Evolutionary conservation across 2,329 filamentous ascomycete species (phyloP).

Genomic region (Ophiocordyceps australis): DNA sequence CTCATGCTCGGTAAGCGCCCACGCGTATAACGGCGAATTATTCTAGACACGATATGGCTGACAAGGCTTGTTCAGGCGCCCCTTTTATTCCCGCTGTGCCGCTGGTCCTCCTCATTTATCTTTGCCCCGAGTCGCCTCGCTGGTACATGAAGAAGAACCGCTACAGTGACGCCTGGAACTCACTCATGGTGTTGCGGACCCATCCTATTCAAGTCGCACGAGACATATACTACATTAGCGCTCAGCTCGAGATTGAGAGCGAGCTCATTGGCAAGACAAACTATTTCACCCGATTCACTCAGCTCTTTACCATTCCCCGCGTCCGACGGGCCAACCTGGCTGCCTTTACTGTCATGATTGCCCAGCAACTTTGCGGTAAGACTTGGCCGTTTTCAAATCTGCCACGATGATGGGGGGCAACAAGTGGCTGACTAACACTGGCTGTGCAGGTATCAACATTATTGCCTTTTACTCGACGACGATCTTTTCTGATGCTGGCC

Average conservation of each 20-base stretch:
- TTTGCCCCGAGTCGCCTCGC: slow-evolving; percentile 46
- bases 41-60: too few species aligned
- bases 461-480: slow-evolving; percentile 58
- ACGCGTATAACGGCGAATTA: too few species aligned
- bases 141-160: slow-evolving; percentile 48
- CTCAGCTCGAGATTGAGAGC: slow-evolving; percentile 22
- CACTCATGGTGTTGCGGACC: slow-evolving; percentile 30
- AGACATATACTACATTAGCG: slow-evolving; percentile 36
- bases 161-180: slow-evolving; percentile 39
- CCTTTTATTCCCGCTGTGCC: slow-evolving; percentile 41
- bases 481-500: slow-evolving; percentile 38
- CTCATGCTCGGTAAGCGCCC: slow-evolving; percentile 24
- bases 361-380: slow-evolving; percentile 45
- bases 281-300: slow-evolving; percentile 28
- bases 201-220: slow-evolving; percentile 36
- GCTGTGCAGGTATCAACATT: slow-evolving; percentile 33
- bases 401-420: not conserved
- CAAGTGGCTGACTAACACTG: not conserved
- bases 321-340: slow-evolving; percentile 56
- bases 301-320: slow-evolving; percentile 51
- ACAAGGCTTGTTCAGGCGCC: slow-evolving; percentile 14
- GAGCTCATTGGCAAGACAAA: slow-evolving; percentile 17
- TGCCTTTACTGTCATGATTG: slow-evolving; percentile 65
- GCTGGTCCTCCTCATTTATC: slow-evolving; percentile 32
- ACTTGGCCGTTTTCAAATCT: not conserved